A percentile compares a stretch with the other conserved stretches of the same genome.
phyloP scores from a whole-genome alignment of 1,139 yeast genomes.

The Magnusiomyces tetraspermus region DNA sequence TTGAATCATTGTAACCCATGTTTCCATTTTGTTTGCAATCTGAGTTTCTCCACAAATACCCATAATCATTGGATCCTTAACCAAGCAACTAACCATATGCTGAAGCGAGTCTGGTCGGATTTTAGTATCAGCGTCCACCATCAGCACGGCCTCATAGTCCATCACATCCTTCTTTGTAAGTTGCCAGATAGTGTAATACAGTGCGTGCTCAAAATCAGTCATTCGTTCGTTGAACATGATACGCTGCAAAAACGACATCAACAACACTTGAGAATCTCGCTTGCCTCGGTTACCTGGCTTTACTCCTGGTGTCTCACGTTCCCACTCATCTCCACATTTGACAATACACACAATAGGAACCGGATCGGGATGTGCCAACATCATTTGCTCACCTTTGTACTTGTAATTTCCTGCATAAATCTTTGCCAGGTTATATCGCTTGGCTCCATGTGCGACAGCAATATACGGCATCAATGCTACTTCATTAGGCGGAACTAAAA shows the following conservation, averaged over 20 bases:
- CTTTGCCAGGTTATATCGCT: constrained; percentile 27
- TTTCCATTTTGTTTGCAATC: constrained; percentile 28
- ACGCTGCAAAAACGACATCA: constrained; percentile 31
- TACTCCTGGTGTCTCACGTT: constrained; percentile 35
- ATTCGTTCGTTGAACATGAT: constrained; percentile 33
- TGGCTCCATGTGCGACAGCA: constrained; percentile 28
- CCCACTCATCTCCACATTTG: constrained; percentile 27
- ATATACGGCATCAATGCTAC: constrained; percentile 25
- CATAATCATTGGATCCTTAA: constrained; percentile 28
- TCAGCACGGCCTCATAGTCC: constrained; percentile 28
- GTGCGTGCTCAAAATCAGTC: constrained; percentile 31
- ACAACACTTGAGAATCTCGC: constrained; percentile 32
- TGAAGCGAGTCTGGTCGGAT: constrained; percentile 28
- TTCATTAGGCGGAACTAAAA: constrained; percentile 22
- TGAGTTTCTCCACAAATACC: constrained; percentile 33
- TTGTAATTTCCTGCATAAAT: constrained; percentile 30
- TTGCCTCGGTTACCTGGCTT: constrained; percentile 33
- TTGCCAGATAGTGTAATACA: constrained; percentile 27
- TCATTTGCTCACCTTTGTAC: constrained; percentile 38
- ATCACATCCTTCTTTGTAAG: constrained; percentile 28
- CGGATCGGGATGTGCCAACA: constrained; percentile 45
- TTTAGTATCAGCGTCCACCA: constrained; percentile 35
- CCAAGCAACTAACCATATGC: constrained; percentile 28
- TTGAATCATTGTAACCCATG: constrained; percentile 34
- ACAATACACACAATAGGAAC: constrained; percentile 30